A percentile compares a stretch with the other conserved stretches of the same genome.
phyloP scores from a whole-genome alignment of 1,139 yeast species.

The Saccharomyces pastorianus region DNA sequence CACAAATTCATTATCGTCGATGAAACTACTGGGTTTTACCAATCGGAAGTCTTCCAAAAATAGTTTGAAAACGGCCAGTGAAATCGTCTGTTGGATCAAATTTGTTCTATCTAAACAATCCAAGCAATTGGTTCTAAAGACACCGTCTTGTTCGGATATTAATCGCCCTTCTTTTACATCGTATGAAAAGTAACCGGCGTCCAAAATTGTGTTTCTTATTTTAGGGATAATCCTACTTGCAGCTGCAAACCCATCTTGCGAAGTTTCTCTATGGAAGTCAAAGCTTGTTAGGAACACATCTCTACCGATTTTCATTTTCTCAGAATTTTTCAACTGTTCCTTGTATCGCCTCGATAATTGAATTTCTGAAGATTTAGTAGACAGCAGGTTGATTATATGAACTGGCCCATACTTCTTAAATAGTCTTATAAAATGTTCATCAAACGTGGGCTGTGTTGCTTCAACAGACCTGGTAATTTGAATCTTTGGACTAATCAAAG shows the following conservation, averaged over 20 bases:
- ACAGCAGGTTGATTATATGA: conserved; percentile 75
- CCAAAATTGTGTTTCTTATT: conserved; percentile 56
- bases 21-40: conserved; percentile 28
- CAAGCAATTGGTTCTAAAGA: conserved; percentile 85
- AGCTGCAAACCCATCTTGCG: conserved; percentile 78
- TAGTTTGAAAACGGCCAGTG: conserved; percentile 54
- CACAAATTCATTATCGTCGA: conserved; percentile 43
- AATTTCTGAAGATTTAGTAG: conserved; percentile 69
- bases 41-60: conserved; percentile 47
- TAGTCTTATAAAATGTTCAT: conserved; percentile 65
- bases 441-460: conserved; percentile 87
- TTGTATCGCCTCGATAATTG: conserved; percentile 63
- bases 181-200: conserved; percentile 73
- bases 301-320: conserved; percentile 34
- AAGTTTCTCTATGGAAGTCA: conserved; percentile 90
- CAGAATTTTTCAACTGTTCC: conserved; percentile 38
- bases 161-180: conserved; percentile 43
- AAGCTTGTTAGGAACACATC: conserved; percentile 66
- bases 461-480: conserved; percentile 80
- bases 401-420: conserved; percentile 75
- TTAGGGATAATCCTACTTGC: conserved; percentile 64
- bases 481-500: conserved; percentile 75
- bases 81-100: conserved; percentile 80
- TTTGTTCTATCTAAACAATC: conserved; percentile 95
- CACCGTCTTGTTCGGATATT: conserved; percentile 74